Evolutionary conservation across 2,329 filamentous ascomycete genomes (phyloP).

Genomic region (Calonectria pauciramosa): DNA sequence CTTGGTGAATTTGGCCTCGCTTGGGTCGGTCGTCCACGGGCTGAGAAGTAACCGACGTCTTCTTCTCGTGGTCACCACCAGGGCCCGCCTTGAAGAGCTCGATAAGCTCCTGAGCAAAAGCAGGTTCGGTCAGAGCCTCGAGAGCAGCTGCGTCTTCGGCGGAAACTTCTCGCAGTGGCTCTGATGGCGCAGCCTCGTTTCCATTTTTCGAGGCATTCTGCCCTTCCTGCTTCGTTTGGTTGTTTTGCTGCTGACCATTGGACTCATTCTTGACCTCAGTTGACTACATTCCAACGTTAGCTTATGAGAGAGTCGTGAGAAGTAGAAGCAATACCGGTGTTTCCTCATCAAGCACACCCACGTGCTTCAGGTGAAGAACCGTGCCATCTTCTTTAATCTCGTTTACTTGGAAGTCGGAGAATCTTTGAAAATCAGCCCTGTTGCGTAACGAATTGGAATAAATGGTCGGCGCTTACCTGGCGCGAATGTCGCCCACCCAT

Average conservation of each 20-base stretch:
- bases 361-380: conserved; percentile 78
- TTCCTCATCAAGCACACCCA: conserved; percentile 48
- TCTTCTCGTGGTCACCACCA: conserved; percentile 44
- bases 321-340: conserved; percentile 25
- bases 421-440: conserved; percentile 61
- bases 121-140: conserved; percentile 54
- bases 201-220: conserved; percentile 35
- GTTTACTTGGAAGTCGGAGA: conserved; percentile 93
- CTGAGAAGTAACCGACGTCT: conserved; percentile 55
- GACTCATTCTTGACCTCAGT: conserved; percentile 31
- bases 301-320: neutral
- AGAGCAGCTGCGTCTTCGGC: conserved; percentile 54
- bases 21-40: conserved; percentile 59
- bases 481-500: conserved; percentile 58
- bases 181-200: conserved; percentile 34
- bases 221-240: conserved; percentile 26
- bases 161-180: conserved; percentile 46
- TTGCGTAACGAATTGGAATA: neutral
- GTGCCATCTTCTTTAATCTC: conserved; percentile 84
- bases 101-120: conserved; percentile 57
- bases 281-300: conserved; percentile 31
- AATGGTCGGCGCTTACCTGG: conserved; percentile 46
- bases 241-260: conserved; percentile 23
- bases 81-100: conserved; percentile 56
- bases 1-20: conserved; percentile 65